Base-by-base conservation (phyloP, 75 land plant genomes). In the Cryptomeria japonica region DNA sequence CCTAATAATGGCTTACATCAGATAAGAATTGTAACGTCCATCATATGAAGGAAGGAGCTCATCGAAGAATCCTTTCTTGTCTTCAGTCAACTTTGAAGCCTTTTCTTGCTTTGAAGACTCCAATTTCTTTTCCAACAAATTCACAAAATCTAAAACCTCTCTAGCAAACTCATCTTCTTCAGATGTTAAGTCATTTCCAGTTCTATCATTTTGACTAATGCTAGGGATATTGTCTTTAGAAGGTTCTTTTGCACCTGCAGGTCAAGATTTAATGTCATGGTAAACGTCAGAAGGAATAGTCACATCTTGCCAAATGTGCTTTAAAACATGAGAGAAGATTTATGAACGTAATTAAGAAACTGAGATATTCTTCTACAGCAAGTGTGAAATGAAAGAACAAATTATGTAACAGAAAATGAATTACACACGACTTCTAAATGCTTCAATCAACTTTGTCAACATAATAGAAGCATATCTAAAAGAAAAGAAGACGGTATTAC, bases 21-120 rank as follows among this genome's bases (percentile, higher is more conserved):
- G 61, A 84, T 53, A 84, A 84, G 61, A 49, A 39, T 53, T 84
- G 85, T 84, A 84, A 51, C 25, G 36, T 34, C 25, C 85, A 53
- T 55, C 85, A 55, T 31, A 42, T 84, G 85, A 49, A 49, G 85
- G 47, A 84, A 84, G 31, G 31, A 32, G 85, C 85, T 36, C 25
- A 47, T 84, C 85, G 34, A 53, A 19, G 14, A 55, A 7, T 46
- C 49, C 85, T 55, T 84, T 55, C 22, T 84, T 53, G 22, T 36
- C 61, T 51, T 84, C 85, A n/a, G 14, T 16, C 32, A 13, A 55
- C 61, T 34, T 55, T 32, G 64, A 84, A 51, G 39, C 47, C 61
- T 47, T 47, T 51, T 84, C 42, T 80, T 41, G 37, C 46, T 80
- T 80, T 0, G 39, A 38, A 36, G 34, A 51, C 39, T 84, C 85